Conservation (phyloP, 2,329 filamentous ascomycete species). For the Penicillium sp. region DNA sequence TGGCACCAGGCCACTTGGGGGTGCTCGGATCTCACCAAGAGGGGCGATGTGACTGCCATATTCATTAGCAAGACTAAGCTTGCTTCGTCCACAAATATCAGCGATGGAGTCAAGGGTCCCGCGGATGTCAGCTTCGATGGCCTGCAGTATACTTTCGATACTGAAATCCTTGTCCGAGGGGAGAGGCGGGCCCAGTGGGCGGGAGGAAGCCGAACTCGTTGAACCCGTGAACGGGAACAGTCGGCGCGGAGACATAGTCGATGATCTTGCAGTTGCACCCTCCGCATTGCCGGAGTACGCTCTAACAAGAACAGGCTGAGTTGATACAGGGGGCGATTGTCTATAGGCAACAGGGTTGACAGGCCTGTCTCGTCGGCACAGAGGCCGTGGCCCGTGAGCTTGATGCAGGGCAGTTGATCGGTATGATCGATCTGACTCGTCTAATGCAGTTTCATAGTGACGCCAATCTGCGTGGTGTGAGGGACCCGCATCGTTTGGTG, state of each 20-base stretch:
- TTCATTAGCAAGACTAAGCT: conserved; percentile 62
- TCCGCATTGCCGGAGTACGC: conserved; percentile 43
- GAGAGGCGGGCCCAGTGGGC: conserved; percentile 31
- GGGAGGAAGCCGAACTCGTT: conserved; percentile 19
- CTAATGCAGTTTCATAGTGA: conserved; percentile 27
- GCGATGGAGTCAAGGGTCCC: conserved; percentile 62
- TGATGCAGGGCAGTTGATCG: conserved; percentile 36
- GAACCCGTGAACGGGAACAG: conserved; percentile 31
- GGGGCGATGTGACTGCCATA: conserved; percentile 64
- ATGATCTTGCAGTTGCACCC: conserved; percentile 23
- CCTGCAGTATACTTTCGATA: conserved; percentile 57
- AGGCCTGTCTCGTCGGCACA: conserved; percentile 28
- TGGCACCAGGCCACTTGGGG: conserved; percentile 36
- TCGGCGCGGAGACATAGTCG: conserved; percentile 35
- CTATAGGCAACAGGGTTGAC: conserved; percentile 18
- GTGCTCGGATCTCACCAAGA: conserved; percentile 56
- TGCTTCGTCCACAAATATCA: conserved; percentile 63
- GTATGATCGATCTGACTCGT: conserved; percentile 34
- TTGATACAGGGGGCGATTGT: conserved; percentile 31
- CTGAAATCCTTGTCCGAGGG: conserved; percentile 56
- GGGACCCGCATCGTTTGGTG: conserved; percentile 20
- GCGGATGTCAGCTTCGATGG: conserved; percentile 60
- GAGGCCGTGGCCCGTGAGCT: conserved; percentile 28
- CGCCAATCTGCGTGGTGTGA: conserved; percentile 25
- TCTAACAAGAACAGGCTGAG: conserved; percentile 47